A percentile compares a stretch with the other conserved stretches of the same genome.
phyloP scores from a whole-genome alignment of 495 filamentous ascomycete species.

The Sporormia fimetaria region DNA sequence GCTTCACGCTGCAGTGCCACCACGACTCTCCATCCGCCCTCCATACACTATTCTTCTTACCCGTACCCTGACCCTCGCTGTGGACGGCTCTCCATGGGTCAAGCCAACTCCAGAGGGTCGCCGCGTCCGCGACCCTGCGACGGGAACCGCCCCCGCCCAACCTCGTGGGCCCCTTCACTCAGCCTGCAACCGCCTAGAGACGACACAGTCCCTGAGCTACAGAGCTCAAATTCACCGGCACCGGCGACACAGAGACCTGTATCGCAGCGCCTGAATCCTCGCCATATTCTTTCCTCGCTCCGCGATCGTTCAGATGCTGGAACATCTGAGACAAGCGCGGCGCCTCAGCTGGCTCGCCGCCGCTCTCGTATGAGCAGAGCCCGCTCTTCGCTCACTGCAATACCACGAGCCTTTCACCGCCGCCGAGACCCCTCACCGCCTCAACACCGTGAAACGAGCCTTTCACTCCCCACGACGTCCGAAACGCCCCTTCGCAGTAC shows the following conservation, averaged over 20 bases:
- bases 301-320: slow-evolving; percentile 20
- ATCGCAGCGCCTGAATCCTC: slow-evolving; percentile 12
- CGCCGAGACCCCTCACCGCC: slow-evolving; percentile 12
- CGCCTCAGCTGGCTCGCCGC: slow-evolving; percentile 14
- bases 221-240: slow-evolving; percentile 3
- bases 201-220: slow-evolving; percentile 10
- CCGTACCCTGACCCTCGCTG: slow-evolving; percentile 5
- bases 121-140: slow-evolving; percentile 7
- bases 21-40: slow-evolving; percentile 2
- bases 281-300: slow-evolving; percentile 14
- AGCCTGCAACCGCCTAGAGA: slow-evolving; percentile 1
- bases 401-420: slow-evolving; percentile 23
- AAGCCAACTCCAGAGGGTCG: slow-evolving; percentile 22
- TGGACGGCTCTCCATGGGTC: slow-evolving; percentile 14
- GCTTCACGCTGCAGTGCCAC: slow-evolving; percentile 1
- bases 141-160: slow-evolving; percentile 13
- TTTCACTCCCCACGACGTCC: slow-evolving; percentile 10
- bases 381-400: slow-evolving; percentile 23
- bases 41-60: slow-evolving; percentile 2
- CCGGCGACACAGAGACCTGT: slow-evolving; percentile 1
- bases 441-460: slow-evolving; percentile 9
- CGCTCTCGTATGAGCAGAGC: slow-evolving; percentile 20
- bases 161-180: slow-evolving; percentile 18
- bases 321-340: slow-evolving; percentile 14
- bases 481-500: slow-evolving; percentile 13